Conservation (phyloP, 2,329 filamentous ascomycete genomes). For the Neoarthrinium moseri region DNA sequence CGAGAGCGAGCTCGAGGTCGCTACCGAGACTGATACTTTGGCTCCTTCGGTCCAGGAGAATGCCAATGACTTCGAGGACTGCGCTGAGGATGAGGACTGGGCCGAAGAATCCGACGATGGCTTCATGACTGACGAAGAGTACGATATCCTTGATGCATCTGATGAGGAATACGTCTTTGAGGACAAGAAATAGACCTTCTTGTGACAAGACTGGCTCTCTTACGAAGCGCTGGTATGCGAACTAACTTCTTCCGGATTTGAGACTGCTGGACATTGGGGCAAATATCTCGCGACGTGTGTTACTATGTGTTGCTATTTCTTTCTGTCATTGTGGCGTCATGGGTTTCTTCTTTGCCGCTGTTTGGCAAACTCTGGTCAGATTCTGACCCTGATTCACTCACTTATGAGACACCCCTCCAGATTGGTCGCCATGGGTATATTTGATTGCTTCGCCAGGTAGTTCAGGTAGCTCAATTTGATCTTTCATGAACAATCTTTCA, state of each 20-base stretch:
- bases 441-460: constrained; percentile 3
- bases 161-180: constrained; percentile 77
- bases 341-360: neutral
- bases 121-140: constrained; percentile 96
- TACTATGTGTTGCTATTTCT: constrained; percentile 6
- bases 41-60: constrained; percentile 27
- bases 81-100: constrained; percentile 59
- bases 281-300: constrained; percentile 1
- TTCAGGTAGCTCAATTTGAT: constrained; percentile 7
- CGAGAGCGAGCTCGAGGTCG: constrained; percentile 52
- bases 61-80: constrained; percentile 54
- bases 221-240: neutral
- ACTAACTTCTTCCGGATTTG: neutral
- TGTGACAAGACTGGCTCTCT: constrained; percentile 1
- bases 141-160: constrained; percentile 92
- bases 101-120: constrained; percentile 65
- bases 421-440: constrained; percentile 1
- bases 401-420: constrained; percentile 5
- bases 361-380: neutral
- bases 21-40: constrained; percentile 30
- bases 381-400: neutral
- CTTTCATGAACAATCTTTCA: neutral
- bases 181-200: constrained; percentile 31
- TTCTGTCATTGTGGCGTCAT: neutral
- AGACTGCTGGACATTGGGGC: neutral